These are phyloP conservation scores for Claviceps sorghi DNA, from an alignment of 2,329 filamentous ascomycete species.

Conservation along the genomic window DNA sequence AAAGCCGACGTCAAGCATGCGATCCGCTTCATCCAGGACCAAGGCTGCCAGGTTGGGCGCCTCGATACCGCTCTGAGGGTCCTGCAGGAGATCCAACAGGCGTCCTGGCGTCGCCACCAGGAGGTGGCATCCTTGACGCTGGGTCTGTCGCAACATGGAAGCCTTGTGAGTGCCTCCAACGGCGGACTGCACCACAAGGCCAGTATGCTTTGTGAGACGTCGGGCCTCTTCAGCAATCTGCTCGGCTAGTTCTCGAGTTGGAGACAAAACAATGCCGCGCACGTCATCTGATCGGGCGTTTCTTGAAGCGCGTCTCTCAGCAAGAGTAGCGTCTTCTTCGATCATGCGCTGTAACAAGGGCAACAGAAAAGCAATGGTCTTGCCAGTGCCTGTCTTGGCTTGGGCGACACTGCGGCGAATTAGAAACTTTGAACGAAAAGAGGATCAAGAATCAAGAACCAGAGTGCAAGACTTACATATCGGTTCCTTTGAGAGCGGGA, in stretches of 20 bases:
- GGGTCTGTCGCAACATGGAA: slow-evolving; percentile 51
- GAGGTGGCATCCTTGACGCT: slow-evolving; percentile 67
- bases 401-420: slow-evolving; percentile 57
- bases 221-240: slow-evolving; percentile 70
- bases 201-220: slow-evolving; percentile 50
- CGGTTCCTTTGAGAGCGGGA: slow-evolving; percentile 61
- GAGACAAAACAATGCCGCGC: slow-evolving; percentile 58
- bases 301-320: slow-evolving; percentile 23
- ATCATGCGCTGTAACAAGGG: slow-evolving; percentile 74
- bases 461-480: slow-evolving; percentile 48
- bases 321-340: slow-evolving; percentile 45
- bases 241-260: slow-evolving; percentile 66
- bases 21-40: slow-evolving; percentile 92
- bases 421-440: not conserved
- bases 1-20: slow-evolving; percentile 94
- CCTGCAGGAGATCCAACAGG: slow-evolving; percentile 64
- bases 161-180: slow-evolving; percentile 81
- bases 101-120: slow-evolving; percentile 84
- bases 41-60: slow-evolving; percentile 79
- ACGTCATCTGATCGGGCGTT: slow-evolving; percentile 40
- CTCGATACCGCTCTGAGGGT: slow-evolving; percentile 45
- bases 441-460: not conserved
- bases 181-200: slow-evolving; percentile 56
- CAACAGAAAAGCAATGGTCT: slow-evolving; percentile 85
- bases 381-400: slow-evolving; percentile 93